A percentile compares a stretch with the other conserved stretches of the same genome.
Conservation (phyloP, 2,329 filamentous ascomycete species). For the Coniella lustricola region DNA sequence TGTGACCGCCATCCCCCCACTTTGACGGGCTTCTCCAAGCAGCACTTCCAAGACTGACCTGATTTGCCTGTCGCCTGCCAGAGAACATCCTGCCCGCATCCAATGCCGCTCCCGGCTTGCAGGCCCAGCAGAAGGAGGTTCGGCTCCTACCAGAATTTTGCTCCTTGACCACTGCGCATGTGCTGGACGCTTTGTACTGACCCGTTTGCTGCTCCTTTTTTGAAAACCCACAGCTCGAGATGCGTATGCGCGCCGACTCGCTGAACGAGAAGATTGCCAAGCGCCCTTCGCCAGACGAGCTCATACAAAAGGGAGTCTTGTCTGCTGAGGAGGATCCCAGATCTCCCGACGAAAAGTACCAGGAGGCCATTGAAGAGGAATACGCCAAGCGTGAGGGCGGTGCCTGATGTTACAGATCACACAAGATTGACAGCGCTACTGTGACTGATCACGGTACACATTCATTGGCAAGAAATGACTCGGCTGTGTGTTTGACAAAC, state of each 20-base stretch:
- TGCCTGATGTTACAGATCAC: constrained; percentile 33
- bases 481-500: not conserved
- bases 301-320: constrained; percentile 75
- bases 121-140: constrained; percentile 71
- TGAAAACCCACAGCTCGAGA: constrained; percentile 56
- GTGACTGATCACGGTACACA: too few species aligned
- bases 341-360: constrained; percentile 48
- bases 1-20: too few species aligned
- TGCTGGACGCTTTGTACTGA: not conserved
- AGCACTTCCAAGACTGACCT: too few species aligned
- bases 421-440: too few species aligned
- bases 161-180: not conserved
- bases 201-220: not conserved
- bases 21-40: too few species aligned
- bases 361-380: constrained; percentile 56
- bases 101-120: constrained; percentile 68
- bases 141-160: constrained; percentile 15
- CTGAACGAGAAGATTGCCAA: constrained; percentile 81
- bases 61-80: too few species aligned
- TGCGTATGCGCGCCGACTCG: constrained; percentile 78
- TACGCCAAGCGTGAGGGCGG: constrained; percentile 58
- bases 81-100: constrained; percentile 82
- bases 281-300: constrained; percentile 66
- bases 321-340: constrained; percentile 52
- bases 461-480: not conserved